Conservation (phyloP, 2,329 filamentous ascomycete species). For the Cadophora sp. region DNA sequence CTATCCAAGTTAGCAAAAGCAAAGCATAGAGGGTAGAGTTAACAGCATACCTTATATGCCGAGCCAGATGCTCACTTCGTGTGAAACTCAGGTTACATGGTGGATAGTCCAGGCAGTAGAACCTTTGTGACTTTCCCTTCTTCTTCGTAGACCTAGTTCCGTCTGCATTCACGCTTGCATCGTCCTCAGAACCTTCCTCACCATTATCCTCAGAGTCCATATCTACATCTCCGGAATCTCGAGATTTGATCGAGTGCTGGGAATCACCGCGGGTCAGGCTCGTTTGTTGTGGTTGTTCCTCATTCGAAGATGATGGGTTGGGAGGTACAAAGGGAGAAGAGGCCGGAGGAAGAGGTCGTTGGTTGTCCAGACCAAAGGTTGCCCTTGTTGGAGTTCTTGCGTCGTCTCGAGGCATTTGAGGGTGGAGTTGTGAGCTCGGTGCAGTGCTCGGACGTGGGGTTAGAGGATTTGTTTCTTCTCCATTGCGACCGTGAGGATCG, state of each 20-base stretch:
- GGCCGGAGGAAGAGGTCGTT: conserved; percentile 60
- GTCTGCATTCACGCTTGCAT: conserved; percentile 67
- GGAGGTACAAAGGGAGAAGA: conserved; percentile 59
- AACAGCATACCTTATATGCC: conserved; percentile 82
- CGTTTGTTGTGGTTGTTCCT: conserved; percentile 52
- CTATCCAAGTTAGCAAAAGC: conserved; percentile 56
- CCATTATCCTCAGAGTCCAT: conserved; percentile 63
- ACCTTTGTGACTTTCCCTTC: conserved; percentile 96
- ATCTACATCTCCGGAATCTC: conserved; percentile 72
- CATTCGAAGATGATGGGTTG: conserved; percentile 48
- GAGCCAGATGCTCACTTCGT: conserved; percentile 90
- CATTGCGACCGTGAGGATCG: conserved; percentile 44
- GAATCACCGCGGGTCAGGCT: conserved; percentile 61
- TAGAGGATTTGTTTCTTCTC: conserved; percentile 61
- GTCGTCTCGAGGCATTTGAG: conserved; percentile 49
- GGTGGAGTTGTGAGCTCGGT: conserved; percentile 49
- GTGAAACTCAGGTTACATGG: conserved; percentile 96
- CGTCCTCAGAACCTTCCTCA: conserved; percentile 68
- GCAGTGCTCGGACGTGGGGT: conserved; percentile 53
- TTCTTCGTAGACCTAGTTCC: conserved; percentile 72
- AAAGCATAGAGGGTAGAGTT: conserved; percentile 30
- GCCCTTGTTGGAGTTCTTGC: conserved; percentile 70
- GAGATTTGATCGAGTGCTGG: conserved; percentile 66
- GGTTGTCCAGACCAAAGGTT: conserved; percentile 56
- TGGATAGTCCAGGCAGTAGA: conserved; percentile 95